Percentiles rank a stretch among this genome's conserved stretches.
These are phyloP conservation scores for Pseudoturritis turrita DNA, from an alignment of 345 rosid genomes.

Conservation along the genomic window DNA sequence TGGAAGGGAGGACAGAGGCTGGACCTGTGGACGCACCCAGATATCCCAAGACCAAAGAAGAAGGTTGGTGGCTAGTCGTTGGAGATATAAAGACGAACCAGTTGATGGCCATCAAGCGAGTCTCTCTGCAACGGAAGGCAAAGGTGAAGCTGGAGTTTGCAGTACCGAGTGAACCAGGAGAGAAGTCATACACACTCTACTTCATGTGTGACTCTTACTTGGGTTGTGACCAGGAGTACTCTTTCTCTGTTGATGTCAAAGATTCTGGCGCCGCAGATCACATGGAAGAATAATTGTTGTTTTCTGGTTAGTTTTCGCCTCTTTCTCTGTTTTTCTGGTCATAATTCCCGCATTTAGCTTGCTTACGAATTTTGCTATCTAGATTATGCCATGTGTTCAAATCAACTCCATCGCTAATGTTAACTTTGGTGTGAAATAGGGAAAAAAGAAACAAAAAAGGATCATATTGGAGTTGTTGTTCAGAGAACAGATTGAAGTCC, in stretches of 20 bases:
- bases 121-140: slow-evolving; percentile 58
- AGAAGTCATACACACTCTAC: slow-evolving; percentile 57
- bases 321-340: neutral
- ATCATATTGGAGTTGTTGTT: too few relatives aligned
- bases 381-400: too few relatives aligned
- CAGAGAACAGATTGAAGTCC: neutral
- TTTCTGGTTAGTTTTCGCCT: neutral
- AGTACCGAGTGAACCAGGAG: slow-evolving; percentile 59
- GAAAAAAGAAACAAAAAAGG: neutral
- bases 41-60: slow-evolving; percentile 79
- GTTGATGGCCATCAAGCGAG: slow-evolving; percentile 71
- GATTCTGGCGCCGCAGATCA: slow-evolving; percentile 35
- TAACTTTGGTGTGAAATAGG: neutral
- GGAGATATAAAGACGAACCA: slow-evolving; percentile 76
- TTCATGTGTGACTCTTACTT: slow-evolving; percentile 84
- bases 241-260: slow-evolving; percentile 50
- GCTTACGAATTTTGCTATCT: too few relatives aligned
- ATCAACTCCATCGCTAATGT: too few relatives aligned
- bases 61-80: slow-evolving; percentile 96
- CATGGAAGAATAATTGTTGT: slow-evolving; percentile 11
- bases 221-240: slow-evolving; percentile 82
- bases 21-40: slow-evolving; percentile 66
- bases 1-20: slow-evolving; percentile 74
- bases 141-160: slow-evolving; percentile 71
- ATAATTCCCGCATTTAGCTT: too few relatives aligned